Evolutionary conservation across 495 filamentous ascomycete species (phyloP).

Genomic region (Pyrenopolyporus hunteri): DNA sequence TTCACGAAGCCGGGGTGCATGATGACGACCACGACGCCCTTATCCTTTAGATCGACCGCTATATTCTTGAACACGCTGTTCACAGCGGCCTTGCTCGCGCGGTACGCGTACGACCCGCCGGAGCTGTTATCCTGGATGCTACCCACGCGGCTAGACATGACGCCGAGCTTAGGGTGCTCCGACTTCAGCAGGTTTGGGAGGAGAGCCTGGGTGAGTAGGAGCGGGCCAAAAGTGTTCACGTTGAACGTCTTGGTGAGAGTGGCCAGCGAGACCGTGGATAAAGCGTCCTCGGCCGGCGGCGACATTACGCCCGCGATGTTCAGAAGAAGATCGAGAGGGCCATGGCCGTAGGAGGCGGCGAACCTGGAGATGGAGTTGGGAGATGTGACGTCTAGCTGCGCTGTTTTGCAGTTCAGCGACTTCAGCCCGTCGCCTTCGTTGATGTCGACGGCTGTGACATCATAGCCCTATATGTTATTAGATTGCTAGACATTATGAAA

Average conservation of each 20-base stretch:
- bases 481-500: background rate
- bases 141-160: slow-evolving; percentile 78
- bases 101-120: slow-evolving; percentile 77
- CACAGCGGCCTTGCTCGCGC: slow-evolving; percentile 71
- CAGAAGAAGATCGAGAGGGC: slow-evolving; percentile 6
- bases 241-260: slow-evolving; percentile 57
- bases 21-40: slow-evolving; percentile 49
- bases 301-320: slow-evolving; percentile 15
- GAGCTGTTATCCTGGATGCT: slow-evolving; percentile 68
- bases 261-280: slow-evolving; percentile 29
- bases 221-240: slow-evolving; percentile 72
- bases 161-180: slow-evolving; percentile 49
- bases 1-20: slow-evolving; percentile 69
- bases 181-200: slow-evolving; percentile 39
- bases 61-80: slow-evolving; percentile 72
- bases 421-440: slow-evolving; percentile 3
- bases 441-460: slow-evolving; percentile 18
- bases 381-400: slow-evolving; percentile 8
- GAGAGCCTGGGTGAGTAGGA: slow-evolving; percentile 58
- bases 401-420: background rate
- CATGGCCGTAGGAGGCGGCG: background rate
- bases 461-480: slow-evolving; percentile 5
- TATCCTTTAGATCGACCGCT: slow-evolving; percentile 54
- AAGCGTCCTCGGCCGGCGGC: slow-evolving; percentile 52
- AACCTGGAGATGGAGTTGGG: slow-evolving; percentile 12